These are phyloP conservation scores for Caryopteris hybrid DNA, from an alignment of 305 asterid genomes.

Conservation along the genomic window DNA sequence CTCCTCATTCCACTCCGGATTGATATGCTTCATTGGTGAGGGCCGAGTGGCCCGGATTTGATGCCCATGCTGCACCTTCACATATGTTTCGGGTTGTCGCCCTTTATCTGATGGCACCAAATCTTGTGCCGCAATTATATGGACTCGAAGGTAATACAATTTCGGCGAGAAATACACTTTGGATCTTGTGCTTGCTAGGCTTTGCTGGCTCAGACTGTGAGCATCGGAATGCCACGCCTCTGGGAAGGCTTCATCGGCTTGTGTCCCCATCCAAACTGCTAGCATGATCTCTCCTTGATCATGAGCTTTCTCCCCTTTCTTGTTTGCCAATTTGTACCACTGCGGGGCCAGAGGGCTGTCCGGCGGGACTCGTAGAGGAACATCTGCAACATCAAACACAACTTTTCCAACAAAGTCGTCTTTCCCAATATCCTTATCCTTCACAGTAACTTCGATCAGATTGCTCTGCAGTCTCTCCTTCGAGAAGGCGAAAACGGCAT, in stretches of 20 bases:
- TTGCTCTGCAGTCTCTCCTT: slow-evolving; percentile 70
- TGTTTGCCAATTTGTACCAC: slow-evolving; percentile 71
- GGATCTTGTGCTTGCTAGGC: slow-evolving; percentile 55
- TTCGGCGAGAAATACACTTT: slow-evolving; percentile 84
- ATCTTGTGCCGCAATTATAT: slow-evolving; percentile 84
- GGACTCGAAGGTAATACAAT: slow-evolving; percentile 65
- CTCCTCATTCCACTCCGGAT: slow-evolving; percentile 92
- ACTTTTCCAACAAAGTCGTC: slow-evolving; percentile 83
- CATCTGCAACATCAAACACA: slow-evolving; percentile 55
- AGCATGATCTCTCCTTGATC: slow-evolving; percentile 78
- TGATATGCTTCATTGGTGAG: slow-evolving; percentile 42
- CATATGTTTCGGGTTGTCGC: slow-evolving; percentile 45
- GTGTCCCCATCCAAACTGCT: slow-evolving; percentile 98
- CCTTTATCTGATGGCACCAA: slow-evolving; percentile 35
- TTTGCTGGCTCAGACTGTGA: slow-evolving; percentile 53
- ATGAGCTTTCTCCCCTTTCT: slow-evolving; percentile 42
- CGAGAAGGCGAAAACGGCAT: slow-evolving; percentile 70
- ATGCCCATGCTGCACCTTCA: slow-evolving; percentile 63
- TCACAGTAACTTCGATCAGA: slow-evolving; percentile 58
- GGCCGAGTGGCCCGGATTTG: slow-evolving; percentile 63
- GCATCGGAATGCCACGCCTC: slow-evolving; percentile 98
- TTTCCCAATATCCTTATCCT: slow-evolving; percentile 70
- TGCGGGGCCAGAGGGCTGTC: slow-evolving; percentile 96
- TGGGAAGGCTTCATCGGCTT: slow-evolving; percentile 85
- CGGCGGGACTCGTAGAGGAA: slow-evolving; percentile 81